Evolutionary conservation across 1,284 basidiomycete genomes (phyloP), one percentile per base, ranked within the genome.

Genomic region (Ceratobasidium sp.): DNA sequence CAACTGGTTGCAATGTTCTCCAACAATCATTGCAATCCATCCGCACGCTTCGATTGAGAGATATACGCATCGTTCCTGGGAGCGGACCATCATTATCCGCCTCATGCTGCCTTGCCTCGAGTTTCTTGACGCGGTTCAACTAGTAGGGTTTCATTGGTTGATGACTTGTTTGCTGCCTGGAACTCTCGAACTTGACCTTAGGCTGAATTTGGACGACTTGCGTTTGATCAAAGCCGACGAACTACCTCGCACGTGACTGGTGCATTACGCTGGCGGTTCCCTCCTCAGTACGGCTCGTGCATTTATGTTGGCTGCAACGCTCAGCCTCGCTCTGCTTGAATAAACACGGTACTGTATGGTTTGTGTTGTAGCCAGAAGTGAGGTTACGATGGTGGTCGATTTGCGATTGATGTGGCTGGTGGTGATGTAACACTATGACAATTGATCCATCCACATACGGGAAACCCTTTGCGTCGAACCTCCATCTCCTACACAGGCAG

Each of bases 341-440:
- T 59, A 59, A n/a, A 59, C 11, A 39, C 22, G 14, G 58, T 59
- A n/a, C n/a, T n/a, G 58, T 37, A 59, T 59, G 58, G 41, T 59
- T 31, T 31, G 22, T 19, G 46, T 48, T 59, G 7, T 41, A 29
- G 27, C 24, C 14, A 19, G 24, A 19, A 14, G 14, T 5, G 54
- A n/a, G n/a, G n/a, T n/a, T n/a, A n/a, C n/a, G n/a, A n/a, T n/a
- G n/a, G n/a, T n/a, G n/a, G n/a, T n/a, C n/a, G n/a, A n/a, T n/a
- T n/a, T n/a, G n/a, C n/a, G n/a, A n/a, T n/a, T n/a, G n/a, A 48
- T 48, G 46, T 2, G 31, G n/a, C n/a, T n/a, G n/a, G n/a, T n/a
- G 6, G n/a, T 48, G 4, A 48, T 16, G 46, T 48, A 48, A 16
- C 46, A 1, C n/a, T 2, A 14, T n/a, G 46, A 16, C 46, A 48